phyloP scores from a whole-genome alignment of 2,329 filamentous ascomycete genomes.

The Penicillium sp. region DNA sequence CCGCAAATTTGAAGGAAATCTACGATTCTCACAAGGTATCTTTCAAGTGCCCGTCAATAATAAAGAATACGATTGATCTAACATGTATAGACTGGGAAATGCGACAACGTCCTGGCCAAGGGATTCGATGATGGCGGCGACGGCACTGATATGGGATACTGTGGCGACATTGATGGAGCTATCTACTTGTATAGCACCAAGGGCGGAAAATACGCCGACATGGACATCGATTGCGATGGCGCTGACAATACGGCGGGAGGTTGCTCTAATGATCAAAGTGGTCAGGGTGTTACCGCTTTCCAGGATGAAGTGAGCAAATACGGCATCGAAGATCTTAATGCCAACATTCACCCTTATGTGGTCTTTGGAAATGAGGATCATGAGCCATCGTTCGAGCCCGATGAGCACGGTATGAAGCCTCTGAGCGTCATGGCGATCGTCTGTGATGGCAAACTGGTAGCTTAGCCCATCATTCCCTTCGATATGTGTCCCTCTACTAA shows the following conservation, averaged over 20 bases:
- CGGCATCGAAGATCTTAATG: constrained; percentile 49
- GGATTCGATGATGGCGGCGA: constrained; percentile 23
- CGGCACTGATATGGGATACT: constrained; percentile 41
- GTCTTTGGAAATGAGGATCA: constrained; percentile 52
- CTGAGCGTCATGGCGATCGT: constrained; percentile 58
- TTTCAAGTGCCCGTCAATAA: not conserved
- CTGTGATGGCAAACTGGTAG: constrained; percentile 51
- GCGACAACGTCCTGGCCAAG: constrained; percentile 17
- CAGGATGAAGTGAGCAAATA: constrained; percentile 41
- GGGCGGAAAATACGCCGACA: constrained; percentile 48
- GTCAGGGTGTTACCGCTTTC: constrained; percentile 50
- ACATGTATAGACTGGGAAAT: constrained; percentile 15
- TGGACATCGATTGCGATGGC: constrained; percentile 62
- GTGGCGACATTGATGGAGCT: constrained; percentile 49
- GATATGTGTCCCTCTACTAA: not conserved
- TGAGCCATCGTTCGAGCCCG: constrained; percentile 40
- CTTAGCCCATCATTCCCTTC: constrained; percentile 34
- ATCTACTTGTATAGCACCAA: constrained; percentile 52
- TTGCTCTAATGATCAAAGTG: constrained; percentile 47
- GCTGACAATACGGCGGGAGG: constrained; percentile 46
- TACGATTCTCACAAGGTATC: constrained; percentile 22
- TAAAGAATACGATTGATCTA: not conserved
- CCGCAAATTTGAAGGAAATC: constrained; percentile 20
- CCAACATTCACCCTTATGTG: constrained; percentile 55
- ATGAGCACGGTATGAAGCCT: constrained; percentile 48